Percentiles rank a stretch among this genome's conserved stretches.
Evolutionary conservation across 495 filamentous ascomycete genomes (phyloP).

Genomic region (Stereocaulon alpinum): DNA sequence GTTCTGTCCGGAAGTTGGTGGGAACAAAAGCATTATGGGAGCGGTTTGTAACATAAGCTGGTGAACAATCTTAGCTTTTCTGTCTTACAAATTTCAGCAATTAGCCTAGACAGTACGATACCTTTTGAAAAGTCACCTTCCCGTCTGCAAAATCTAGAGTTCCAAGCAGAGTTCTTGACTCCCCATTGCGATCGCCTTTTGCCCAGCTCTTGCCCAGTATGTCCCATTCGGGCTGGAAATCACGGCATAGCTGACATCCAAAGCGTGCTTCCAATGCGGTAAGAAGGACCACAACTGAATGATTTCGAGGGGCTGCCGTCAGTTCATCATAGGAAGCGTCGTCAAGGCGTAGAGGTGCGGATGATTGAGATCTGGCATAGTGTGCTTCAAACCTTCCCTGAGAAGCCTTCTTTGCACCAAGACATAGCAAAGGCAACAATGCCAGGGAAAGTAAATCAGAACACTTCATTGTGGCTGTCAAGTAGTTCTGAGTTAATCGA

Average conservation of each 20-base stretch:
- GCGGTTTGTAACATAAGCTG: slow-evolving; percentile 93
- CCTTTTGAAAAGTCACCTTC: slow-evolving; percentile 78
- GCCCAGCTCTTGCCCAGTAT: slow-evolving; percentile 80
- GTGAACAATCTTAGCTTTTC: slow-evolving; percentile 13
- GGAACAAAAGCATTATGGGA: slow-evolving; percentile 79
- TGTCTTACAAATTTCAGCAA: neutral
- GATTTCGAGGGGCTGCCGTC: slow-evolving; percentile 68
- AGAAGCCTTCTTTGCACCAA: slow-evolving; percentile 43
- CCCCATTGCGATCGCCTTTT: slow-evolving; percentile 63
- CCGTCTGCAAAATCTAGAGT: slow-evolving; percentile 86
- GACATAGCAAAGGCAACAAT: slow-evolving; percentile 29
- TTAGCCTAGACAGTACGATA: slow-evolving; percentile 31
- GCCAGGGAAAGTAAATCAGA: slow-evolving; percentile 43
- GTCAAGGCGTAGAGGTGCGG: slow-evolving; percentile 61
- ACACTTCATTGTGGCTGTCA: slow-evolving; percentile 39
- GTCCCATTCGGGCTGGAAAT: slow-evolving; percentile 93
- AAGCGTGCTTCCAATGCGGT: slow-evolving; percentile 80
- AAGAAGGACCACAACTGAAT: slow-evolving; percentile 70
- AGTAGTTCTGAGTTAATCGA: slow-evolving; percentile 31
- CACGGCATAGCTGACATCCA: slow-evolving; percentile 76
- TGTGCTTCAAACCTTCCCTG: slow-evolving; percentile 54
- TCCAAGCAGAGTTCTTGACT: slow-evolving; percentile 65
- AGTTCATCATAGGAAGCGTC: slow-evolving; percentile 66
- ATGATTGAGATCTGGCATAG: slow-evolving; percentile 54
- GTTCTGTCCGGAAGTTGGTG: slow-evolving; percentile 75